Evolutionary conservation across 2,329 filamentous ascomycete genomes (phyloP), one percentile per base, ranked within the genome.

Genomic region (Neonectria punicea): DNA sequence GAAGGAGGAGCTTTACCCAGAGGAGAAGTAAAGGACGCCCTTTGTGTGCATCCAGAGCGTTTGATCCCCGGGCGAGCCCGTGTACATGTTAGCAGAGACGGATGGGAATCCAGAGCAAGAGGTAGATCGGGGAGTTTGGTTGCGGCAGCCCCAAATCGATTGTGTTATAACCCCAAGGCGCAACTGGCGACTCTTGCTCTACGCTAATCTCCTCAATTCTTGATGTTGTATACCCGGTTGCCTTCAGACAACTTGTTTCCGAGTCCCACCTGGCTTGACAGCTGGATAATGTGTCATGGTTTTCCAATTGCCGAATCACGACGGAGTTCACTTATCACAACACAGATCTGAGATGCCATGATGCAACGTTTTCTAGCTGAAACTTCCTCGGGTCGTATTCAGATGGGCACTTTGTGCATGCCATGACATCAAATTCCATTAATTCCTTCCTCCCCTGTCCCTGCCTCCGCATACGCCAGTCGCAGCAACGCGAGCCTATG

Each of bases 1-100:
- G 76, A 97, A 96, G 87, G 95, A 98, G 87, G 90, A 93, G 77
- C 87, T 98, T 81, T 98, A 94, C 85, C 94, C 95, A 65, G 87
- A 90, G 79, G 79, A 81, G 76, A 79, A 84, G 77, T 80, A 80
- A 81, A 84, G 54, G 58, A 66, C 74, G 44, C 41, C 58, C 36
- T n/a, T 22, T 28, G 34, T 36, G 36, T 55, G 50, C 51, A 67
- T 59, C 64, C 70, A 67, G 56, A 58, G 58, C 63, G 57, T 67
- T 69, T 67, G 63, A 70, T 62, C 62, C 57, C 64, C 59, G 62
- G 70, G 70, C 65, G 58, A 71, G 67, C 61, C 68, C 68, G 75
- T 81, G 79, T 79, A 81, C 74, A 80, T 80, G 77, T 77, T 79
- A 76, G 65, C 51, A 66, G 69, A 74, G 67, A 73, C 68, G 61